A percentile compares a stretch with the other conserved stretches of the same genome.
Conservation (phyloP, 768 basidiomycete genomes). For the Kondoa subrosea region DNA sequence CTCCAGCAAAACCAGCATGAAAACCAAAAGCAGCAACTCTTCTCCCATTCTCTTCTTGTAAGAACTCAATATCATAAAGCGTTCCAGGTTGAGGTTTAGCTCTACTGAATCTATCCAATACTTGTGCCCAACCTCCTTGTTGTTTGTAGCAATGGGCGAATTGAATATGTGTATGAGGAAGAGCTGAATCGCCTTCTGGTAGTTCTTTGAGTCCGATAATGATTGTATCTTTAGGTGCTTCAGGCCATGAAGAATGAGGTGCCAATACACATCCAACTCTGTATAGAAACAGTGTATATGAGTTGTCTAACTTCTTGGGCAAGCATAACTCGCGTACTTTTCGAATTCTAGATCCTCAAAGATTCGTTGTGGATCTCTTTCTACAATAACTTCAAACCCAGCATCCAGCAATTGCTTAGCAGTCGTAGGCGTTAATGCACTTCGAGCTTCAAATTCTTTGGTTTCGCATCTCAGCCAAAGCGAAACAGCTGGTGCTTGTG, state of each 20-base stretch:
- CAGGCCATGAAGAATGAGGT: slow-evolving; percentile 73
- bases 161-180: slow-evolving; percentile 89
- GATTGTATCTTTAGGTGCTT: slow-evolving; percentile 51
- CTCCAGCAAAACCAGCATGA: slow-evolving; percentile 95
- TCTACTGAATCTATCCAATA: slow-evolving; percentile 66
- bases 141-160: slow-evolving; percentile 96
- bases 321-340: slow-evolving; percentile 46
- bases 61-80: slow-evolving; percentile 89
- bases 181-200: slow-evolving; percentile 56
- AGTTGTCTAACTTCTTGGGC: background rate
- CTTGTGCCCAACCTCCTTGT: slow-evolving; percentile 77
- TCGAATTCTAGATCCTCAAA: slow-evolving; percentile 88
- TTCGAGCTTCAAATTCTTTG: slow-evolving; percentile 81
- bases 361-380: slow-evolving; percentile 81
- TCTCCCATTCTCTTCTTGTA: slow-evolving; percentile 63
- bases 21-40: slow-evolving; percentile 96
- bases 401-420: slow-evolving; percentile 72
- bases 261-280: slow-evolving; percentile 84
- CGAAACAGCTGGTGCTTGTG: background rate
- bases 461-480: slow-evolving; percentile 96
- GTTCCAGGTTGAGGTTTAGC: slow-evolving; percentile 51
- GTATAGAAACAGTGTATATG: slow-evolving; percentile 10
- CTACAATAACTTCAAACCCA: slow-evolving; percentile 78
- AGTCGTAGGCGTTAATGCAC: slow-evolving; percentile 81
- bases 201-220: slow-evolving; percentile 89